These are phyloP conservation scores for Xylaria multiplex DNA, from an alignment of 2,329 filamentous ascomycete species.

Conservation along the genomic window DNA sequence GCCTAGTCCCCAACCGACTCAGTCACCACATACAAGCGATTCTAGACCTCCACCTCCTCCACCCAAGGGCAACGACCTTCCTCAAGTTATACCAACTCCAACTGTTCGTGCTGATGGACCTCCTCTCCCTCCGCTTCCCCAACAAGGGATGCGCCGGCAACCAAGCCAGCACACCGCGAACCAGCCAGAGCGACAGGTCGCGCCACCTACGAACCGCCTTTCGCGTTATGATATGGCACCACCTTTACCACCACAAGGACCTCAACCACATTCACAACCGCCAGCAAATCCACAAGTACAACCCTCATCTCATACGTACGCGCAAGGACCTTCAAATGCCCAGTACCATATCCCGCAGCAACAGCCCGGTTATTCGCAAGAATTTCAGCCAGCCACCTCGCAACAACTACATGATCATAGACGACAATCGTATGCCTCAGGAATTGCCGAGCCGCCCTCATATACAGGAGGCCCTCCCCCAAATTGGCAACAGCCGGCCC, in stretches of 20 bases:
- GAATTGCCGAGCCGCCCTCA: constrained; percentile 28
- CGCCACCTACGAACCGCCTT: constrained; percentile 42
- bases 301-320: constrained; percentile 43
- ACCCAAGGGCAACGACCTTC: constrained; percentile 59
- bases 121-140: constrained; percentile 51
- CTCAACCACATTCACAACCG: constrained; percentile 44
- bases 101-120: constrained; percentile 44
- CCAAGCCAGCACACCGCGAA: constrained; percentile 42
- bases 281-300: constrained; percentile 36
- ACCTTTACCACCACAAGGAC: constrained; percentile 47
- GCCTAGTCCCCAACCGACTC: constrained; percentile 51
- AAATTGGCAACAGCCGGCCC: constrained; percentile 44
- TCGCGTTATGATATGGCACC: constrained; percentile 51
- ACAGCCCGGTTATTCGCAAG: constrained; percentile 39
- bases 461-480: constrained; percentile 40
- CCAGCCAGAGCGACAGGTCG: constrained; percentile 30
- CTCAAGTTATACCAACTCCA: constrained; percentile 49
- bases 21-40: constrained; percentile 48
- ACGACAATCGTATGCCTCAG: constrained; percentile 30
- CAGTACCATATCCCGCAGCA: constrained; percentile 44
- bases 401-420: constrained; percentile 38
- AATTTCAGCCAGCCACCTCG: constrained; percentile 38
- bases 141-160: constrained; percentile 43
- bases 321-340: constrained; percentile 44
- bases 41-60: constrained; percentile 61